These are phyloP conservation scores for Wickerhamiella brachini DNA, from an alignment of 805 yeast genomes.

Conservation along the genomic window DNA sequence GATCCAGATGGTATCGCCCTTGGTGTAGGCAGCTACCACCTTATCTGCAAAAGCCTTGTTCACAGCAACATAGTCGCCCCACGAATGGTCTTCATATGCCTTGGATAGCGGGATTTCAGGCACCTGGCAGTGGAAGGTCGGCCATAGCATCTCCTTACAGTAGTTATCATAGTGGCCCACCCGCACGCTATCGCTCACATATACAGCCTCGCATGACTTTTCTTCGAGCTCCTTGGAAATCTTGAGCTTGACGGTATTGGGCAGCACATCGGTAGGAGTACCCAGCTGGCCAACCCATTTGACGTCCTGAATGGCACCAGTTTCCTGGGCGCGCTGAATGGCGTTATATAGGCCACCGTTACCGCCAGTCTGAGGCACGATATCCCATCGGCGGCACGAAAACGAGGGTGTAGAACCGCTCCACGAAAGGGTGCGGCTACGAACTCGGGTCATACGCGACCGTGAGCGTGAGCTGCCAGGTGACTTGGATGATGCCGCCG, in stretches of 20 bases:
- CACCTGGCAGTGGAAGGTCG: conserved; percentile 83
- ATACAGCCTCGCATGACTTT: conserved; percentile 46
- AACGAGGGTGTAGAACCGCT: conserved; percentile 1
- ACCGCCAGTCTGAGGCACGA: conserved; percentile 57
- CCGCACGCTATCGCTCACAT: conserved; percentile 63
- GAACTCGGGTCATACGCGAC: not conserved
- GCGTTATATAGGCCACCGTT: conserved; percentile 87
- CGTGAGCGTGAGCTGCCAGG: conserved; percentile 1
- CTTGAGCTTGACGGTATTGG: conserved; percentile 37
- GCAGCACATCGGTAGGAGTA: conserved; percentile 76
- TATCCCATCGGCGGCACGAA: conserved; percentile 44
- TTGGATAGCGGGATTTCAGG: conserved; percentile 91
- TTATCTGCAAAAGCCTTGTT: conserved; percentile 73
- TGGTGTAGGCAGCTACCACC: conserved; percentile 50
- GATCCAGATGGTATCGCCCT: conserved; percentile 76
- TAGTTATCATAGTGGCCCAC: conserved; percentile 85
- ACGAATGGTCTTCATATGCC: conserved; percentile 90
- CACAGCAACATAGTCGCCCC: conserved; percentile 66
- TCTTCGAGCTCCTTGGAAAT: conserved; percentile 35
- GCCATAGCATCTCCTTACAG: conserved; percentile 94
- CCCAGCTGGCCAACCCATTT: conserved; percentile 88
- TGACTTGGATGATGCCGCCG: not conserved
- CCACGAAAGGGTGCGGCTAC: not conserved
- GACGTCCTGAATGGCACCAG: conserved; percentile 25
- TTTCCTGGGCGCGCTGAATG: conserved; percentile 40